Evolutionary conservation across 2,329 filamentous ascomycete genomes (phyloP).

Genomic region (Hysterium pulicare): DNA sequence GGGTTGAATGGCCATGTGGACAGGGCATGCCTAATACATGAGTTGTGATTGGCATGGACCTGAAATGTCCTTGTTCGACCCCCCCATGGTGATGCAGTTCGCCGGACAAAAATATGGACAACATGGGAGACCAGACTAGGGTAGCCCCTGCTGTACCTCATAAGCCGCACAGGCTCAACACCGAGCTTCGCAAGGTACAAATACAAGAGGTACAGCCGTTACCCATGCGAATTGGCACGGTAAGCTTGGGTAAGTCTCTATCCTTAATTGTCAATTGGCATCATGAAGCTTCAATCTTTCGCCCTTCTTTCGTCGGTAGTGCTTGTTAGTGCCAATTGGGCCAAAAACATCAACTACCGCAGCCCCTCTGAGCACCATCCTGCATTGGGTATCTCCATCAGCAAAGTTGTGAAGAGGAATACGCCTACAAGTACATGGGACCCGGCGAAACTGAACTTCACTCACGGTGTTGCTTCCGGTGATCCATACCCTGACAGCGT

Average conservation of each 20-base stretch:
- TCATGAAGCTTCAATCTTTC: constrained; percentile 3
- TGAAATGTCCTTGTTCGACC: background rate
- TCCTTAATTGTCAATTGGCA: constrained; percentile 2
- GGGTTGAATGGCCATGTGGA: background rate
- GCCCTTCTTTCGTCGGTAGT: constrained; percentile 15
- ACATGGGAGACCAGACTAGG: no score
- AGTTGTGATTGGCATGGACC: background rate
- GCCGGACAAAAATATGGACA: background rate
- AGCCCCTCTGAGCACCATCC: constrained; percentile 61
- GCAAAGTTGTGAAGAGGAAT: constrained; percentile 54
- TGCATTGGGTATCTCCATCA: constrained; percentile 58
- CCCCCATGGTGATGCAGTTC: background rate
- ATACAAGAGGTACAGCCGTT: background rate
- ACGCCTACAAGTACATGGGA: constrained; percentile 42
- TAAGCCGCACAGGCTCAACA: background rate
- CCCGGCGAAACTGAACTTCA: constrained; percentile 56
- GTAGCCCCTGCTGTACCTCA: no score
- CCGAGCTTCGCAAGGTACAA: background rate
- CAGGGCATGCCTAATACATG: background rate
- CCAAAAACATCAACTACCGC: constrained; percentile 59
- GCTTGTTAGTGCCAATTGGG: constrained; percentile 25
- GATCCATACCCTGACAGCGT: constrained; percentile 45
- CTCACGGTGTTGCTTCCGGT: constrained; percentile 54
- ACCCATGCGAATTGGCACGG: background rate
- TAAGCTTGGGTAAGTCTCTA: background rate